phyloP scores from a whole-genome alignment of 257 asterid genomes.

The Parsonsia alboflavescens region DNA sequence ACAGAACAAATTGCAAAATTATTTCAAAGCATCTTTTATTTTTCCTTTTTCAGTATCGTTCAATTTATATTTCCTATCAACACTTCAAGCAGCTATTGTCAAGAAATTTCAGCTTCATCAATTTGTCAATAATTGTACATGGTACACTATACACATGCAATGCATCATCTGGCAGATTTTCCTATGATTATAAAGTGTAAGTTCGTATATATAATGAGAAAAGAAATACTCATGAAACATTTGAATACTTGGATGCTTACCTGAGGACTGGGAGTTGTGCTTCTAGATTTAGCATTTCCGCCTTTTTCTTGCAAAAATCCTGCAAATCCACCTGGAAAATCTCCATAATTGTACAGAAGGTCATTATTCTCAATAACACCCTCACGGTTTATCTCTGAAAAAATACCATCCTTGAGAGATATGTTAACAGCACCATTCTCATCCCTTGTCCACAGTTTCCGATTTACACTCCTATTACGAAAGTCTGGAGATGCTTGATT shows the following conservation, averaged over 20 bases:
- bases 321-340: constrained; percentile 38
- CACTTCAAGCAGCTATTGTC: background rate
- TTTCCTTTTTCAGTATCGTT: background rate
- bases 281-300: constrained; percentile 32
- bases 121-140: background rate
- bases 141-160: background rate
- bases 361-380: constrained; percentile 29
- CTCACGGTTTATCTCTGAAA: constrained; percentile 43
- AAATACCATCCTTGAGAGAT: constrained; percentile 85
- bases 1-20: background rate
- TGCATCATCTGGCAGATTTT: background rate
- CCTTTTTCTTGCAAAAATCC: constrained; percentile 56
- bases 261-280: constrained; percentile 77
- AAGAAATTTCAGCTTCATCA: background rate
- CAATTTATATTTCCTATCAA: background rate
- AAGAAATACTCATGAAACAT: background rate
- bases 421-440: constrained; percentile 54
- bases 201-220: background rate
- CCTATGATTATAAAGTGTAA: background rate
- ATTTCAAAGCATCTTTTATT: background rate
- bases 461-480: constrained; percentile 53
- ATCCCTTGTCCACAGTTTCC: constrained; percentile 67
- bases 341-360: constrained; percentile 33
- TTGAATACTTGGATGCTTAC: constrained; percentile 26
- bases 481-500: constrained; percentile 35